Conservation (phyloP, 345 rosid species). For the Lumnitzera racemosa region DNA sequence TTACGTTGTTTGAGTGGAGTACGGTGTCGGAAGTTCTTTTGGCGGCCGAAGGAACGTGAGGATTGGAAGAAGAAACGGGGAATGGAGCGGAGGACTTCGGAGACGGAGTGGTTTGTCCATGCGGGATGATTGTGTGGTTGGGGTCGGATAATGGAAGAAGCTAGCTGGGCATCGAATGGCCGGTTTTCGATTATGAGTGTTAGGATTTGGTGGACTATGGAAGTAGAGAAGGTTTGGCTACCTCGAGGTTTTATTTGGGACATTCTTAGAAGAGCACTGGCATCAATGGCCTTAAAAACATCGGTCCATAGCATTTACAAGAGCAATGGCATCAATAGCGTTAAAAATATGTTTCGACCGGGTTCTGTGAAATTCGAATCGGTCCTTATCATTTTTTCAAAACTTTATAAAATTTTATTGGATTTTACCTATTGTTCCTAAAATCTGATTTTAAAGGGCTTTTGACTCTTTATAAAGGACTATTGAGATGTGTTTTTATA, state of each 20-base stretch:
- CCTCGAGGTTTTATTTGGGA: conserved; percentile 9
- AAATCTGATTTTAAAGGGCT: too few relatives aligned
- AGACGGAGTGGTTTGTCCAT: conserved; percentile 41
- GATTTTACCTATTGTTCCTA: too few relatives aligned
- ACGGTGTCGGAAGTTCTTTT: conserved; percentile 64
- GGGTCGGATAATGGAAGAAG: conserved; percentile 12
- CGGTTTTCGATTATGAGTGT: conserved; percentile 53
- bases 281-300: too few relatives aligned
- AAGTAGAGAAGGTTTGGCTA: conserved; percentile 10
- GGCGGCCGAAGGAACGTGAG: conserved; percentile 71
- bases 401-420: too few relatives aligned
- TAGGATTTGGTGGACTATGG: conserved; percentile 27
- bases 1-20: conserved; percentile 60
- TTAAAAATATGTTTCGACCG: too few relatives aligned
- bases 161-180: conserved; percentile 50
- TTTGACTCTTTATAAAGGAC: too few relatives aligned
- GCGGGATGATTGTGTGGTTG: conserved; percentile 18
- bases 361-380: too few relatives aligned
- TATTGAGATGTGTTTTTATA: too few relatives aligned
- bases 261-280: not conserved
- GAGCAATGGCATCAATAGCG: too few relatives aligned
- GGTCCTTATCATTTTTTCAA: too few relatives aligned
- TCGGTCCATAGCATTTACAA: too few relatives aligned
- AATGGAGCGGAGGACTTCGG: conserved; percentile 53
- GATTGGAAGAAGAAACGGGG: conserved; percentile 67